Conservation (phyloP, 2,329 filamentous ascomycete species). For the Curvularia hawaiiensis region DNA sequence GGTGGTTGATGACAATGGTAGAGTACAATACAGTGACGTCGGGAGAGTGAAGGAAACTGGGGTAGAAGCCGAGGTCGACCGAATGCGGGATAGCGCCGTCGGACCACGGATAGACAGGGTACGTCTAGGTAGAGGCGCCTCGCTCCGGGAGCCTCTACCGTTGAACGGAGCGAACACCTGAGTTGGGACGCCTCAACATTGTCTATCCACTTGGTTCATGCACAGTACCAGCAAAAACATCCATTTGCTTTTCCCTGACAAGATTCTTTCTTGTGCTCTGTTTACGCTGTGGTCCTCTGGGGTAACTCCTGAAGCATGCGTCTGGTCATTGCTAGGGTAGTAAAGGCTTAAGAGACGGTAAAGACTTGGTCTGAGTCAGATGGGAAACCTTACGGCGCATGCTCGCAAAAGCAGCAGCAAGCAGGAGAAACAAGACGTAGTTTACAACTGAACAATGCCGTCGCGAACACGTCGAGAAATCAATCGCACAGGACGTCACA, state of each 20-base stretch:
- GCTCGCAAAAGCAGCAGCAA: background rate
- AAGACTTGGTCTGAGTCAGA: background rate
- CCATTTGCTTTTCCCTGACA: background rate
- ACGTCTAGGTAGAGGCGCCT: background rate
- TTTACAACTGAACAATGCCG: background rate
- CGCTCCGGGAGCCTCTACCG: background rate
- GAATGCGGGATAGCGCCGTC: constrained; percentile 16
- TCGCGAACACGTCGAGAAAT: background rate
- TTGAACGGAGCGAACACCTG: background rate
- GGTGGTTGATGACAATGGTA: constrained; percentile 5
- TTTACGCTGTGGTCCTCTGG: background rate
- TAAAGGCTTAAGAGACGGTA: background rate
- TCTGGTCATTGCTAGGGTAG: background rate
- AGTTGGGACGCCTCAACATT: background rate
- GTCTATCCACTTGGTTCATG: background rate
- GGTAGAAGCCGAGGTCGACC: constrained; percentile 22
- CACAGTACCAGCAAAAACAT: background rate
- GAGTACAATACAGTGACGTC: background rate
- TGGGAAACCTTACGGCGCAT: background rate
- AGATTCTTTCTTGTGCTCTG: background rate
- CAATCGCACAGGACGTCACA: constrained; percentile 7
- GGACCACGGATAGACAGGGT: constrained; percentile 9
- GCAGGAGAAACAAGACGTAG: background rate
- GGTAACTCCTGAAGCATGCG: background rate
- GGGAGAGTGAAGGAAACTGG: constrained; percentile 6